Base-by-base conservation (phyloP, 768 basidiomycete species). In the Favolaschia claudopus region DNA sequence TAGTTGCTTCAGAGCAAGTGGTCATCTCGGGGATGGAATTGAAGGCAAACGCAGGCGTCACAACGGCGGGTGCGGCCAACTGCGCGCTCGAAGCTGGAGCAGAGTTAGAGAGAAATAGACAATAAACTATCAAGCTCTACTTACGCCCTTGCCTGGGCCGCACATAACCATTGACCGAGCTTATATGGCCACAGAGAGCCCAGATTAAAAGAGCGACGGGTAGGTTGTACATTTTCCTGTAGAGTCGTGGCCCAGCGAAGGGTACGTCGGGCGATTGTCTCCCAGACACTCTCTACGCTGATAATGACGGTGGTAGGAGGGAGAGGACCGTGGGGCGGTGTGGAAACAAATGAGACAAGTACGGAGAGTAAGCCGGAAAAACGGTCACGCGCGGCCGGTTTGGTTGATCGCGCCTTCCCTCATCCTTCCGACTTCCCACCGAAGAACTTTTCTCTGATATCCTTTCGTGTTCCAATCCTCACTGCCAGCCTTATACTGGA, bases 1-100 rank as follows among this genome's bases (percentile, higher is more conserved):
- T 67, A 10, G 62, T 45, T 7, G 67, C 69, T 17, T 70, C 52
- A 1, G 61, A 62, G 62, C 80, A 81, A 27, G 77, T 72, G 12
- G 63, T 73, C 73, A 79, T 67, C 36, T 71, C 68, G 24, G 65
- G 42, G 24, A 75, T 55, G 36, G 55, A n/a, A 22, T 51, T 45
- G 34, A 77, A 69, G 17, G 17, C n/a, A 53, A 76, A 62, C 6
- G 9, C 12, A 7, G 62, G 37, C 58, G 42, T 7, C 9, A 10
- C 32, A 34, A 31, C 19, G 22, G 65, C 20, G 38, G 34, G 7
- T 20, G 8, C 1, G 14, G 44, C 38, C 12, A 14, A 14, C 17
- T 19, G 25, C 40, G 38, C 15, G 4, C n/a, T 29, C 8, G 56
- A 31, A 31, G 40, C 52, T 48, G 7, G 15, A 39, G 8, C 9